Conservation (phyloP, 768 basidiomycete species). For the Podaxis sp. region DNA sequence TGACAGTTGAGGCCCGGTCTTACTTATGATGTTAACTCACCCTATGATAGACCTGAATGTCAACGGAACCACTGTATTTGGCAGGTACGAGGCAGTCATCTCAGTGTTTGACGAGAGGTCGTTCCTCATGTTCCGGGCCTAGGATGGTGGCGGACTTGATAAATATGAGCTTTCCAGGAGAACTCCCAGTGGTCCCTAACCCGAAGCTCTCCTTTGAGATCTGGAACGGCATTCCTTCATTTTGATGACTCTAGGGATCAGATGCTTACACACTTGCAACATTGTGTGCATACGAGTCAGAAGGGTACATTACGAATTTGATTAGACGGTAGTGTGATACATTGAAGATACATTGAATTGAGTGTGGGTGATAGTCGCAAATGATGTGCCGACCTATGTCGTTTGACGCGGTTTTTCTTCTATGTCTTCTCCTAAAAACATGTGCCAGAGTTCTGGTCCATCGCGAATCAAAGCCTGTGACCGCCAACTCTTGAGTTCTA, state of each 20-base stretch:
- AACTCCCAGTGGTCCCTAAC: slow-evolving; percentile 38
- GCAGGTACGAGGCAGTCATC: slow-evolving; percentile 25
- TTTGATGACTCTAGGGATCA: slow-evolving; percentile 21
- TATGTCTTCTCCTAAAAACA: slow-evolving; percentile 38
- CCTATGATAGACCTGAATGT: slow-evolving; percentile 31
- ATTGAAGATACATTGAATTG: slow-evolving; percentile 3
- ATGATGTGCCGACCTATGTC: background rate
- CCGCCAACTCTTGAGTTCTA: background rate
- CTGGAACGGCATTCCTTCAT: slow-evolving; percentile 38
- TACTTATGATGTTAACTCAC: background rate
- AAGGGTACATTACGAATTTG: background rate
- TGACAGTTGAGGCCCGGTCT: background rate
- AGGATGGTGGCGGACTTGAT: slow-evolving; percentile 43
- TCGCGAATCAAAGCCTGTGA: slow-evolving; percentile 71
- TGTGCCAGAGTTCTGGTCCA: slow-evolving; percentile 74
- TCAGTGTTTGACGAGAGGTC: background rate
- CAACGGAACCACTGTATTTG: slow-evolving; percentile 43
- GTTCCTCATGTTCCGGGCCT: background rate
- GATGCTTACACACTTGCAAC: no score
- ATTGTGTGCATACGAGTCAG: background rate
- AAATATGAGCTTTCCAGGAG: slow-evolving; percentile 30
- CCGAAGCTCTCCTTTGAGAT: slow-evolving; percentile 35
- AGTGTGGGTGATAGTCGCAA: background rate
- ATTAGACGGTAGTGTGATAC: background rate
- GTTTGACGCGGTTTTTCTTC: slow-evolving; percentile 19